Conservation (phyloP, 2,329 filamentous ascomycete species). For the Cadophora malorum region DNA sequence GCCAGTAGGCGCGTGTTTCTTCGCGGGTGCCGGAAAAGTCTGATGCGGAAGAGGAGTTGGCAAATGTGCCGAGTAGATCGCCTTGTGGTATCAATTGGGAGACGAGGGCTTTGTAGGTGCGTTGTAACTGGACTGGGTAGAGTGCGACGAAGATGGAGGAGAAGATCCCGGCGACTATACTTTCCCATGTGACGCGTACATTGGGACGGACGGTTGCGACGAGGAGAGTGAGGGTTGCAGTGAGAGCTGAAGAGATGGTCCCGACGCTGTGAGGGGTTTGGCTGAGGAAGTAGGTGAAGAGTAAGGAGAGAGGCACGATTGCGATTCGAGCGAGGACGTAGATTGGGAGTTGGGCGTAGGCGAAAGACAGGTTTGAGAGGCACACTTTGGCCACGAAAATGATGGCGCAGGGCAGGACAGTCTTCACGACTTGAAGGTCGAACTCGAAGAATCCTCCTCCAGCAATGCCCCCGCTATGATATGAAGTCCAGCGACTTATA, state of each 20-base stretch:
- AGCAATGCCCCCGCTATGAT: conserved; percentile 53
- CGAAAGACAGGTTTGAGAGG: conserved; percentile 60
- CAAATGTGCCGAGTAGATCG: conserved; percentile 51
- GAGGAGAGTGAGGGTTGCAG: conserved; percentile 57
- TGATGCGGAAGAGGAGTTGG: conserved; percentile 31
- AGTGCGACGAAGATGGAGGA: conserved; percentile 58
- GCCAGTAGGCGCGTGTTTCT: conserved; percentile 57
- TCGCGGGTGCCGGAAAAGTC: conserved; percentile 48
- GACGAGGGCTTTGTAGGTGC: conserved; percentile 56
- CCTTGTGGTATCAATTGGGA: conserved; percentile 51
- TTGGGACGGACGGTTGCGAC: conserved; percentile 54
- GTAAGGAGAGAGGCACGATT: conserved; percentile 55
- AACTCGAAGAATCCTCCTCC: conserved; percentile 61
- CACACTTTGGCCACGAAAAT: conserved; percentile 57
- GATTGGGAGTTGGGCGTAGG: conserved; percentile 57
- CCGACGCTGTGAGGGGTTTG: conserved; percentile 54
- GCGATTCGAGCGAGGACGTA: conserved; percentile 59
- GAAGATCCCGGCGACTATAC: conserved; percentile 57
- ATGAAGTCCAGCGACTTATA: conserved; percentile 41
- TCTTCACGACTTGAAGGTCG: conserved; percentile 53
- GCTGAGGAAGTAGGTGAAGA: conserved; percentile 54
- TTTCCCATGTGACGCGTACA: conserved; percentile 57
- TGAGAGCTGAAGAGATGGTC: conserved; percentile 56
- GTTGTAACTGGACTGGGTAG: conserved; percentile 57
- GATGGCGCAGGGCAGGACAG: conserved; percentile 55